Percentiles rank a stretch among this genome's conserved stretches.
Evolutionary conservation across 352 stramenopile genomes (phyloP).

Genomic region (Peronospora tabacina): DNA sequence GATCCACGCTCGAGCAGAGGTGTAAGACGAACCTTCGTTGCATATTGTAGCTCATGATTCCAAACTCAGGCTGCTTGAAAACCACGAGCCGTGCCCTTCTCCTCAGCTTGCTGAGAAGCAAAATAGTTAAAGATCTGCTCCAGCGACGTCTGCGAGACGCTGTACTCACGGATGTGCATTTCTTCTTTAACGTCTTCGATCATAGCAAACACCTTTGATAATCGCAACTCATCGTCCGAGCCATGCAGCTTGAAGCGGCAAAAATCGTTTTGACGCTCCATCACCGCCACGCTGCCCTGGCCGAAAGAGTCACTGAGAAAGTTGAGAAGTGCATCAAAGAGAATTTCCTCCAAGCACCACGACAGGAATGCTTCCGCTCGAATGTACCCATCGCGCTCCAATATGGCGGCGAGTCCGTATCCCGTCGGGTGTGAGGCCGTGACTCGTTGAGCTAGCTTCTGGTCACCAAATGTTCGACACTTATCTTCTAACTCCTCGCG

Average conservation of each 20-base stretch:
- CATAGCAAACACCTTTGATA: constrained; percentile 69
- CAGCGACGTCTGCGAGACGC: constrained; percentile 81
- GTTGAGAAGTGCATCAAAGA: constrained; percentile 31
- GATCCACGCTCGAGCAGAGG: constrained; percentile 28
- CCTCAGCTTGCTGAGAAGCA: constrained; percentile 56
- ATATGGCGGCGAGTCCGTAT: constrained; percentile 43
- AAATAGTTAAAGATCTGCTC: constrained; percentile 90
- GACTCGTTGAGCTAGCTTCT: constrained; percentile 35
- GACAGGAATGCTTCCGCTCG: constrained; percentile 40
- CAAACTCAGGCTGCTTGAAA: constrained; percentile 22
- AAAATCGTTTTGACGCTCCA: constrained; percentile 62
- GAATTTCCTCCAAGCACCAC: constrained; percentile 60
- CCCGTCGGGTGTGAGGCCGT: constrained; percentile 50
- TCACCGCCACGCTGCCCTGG: constrained; percentile 22
- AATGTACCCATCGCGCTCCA: constrained; percentile 48
- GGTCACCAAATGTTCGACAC: constrained; percentile 41
- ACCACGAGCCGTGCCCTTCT: constrained; percentile 32
- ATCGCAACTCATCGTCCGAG: constrained; percentile 30
- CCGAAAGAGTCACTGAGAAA: constrained; percentile 38
- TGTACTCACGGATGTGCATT: constrained; percentile 78
- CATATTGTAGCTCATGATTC: background rate
- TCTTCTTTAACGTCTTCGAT: constrained; percentile 51
- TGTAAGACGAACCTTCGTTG: background rate
- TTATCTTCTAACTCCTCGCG: constrained; percentile 28
- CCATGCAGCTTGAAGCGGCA: constrained; percentile 61